phyloP scores from a whole-genome alignment of 1,284 basidiomycete genomes.

The Boletus holoroseus region DNA sequence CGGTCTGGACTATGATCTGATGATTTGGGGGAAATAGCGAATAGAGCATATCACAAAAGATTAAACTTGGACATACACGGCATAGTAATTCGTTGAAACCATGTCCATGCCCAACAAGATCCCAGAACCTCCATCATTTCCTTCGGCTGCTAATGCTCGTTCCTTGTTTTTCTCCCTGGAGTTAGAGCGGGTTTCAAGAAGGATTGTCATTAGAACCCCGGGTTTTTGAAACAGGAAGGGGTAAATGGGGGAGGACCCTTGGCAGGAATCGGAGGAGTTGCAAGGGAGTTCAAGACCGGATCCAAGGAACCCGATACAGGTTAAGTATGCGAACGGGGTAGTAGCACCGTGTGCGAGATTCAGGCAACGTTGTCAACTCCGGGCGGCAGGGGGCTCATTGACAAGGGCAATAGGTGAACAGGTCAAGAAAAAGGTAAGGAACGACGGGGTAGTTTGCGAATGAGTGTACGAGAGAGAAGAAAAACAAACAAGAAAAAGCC shows the following conservation, averaged over 20 bases:
- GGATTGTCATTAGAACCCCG: slow-evolving; percentile 13
- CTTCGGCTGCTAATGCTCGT: slow-evolving; percentile 28
- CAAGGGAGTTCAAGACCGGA: neutral
- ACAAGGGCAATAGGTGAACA: slow-evolving; percentile 1
- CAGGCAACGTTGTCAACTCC: slow-evolving; percentile 11
- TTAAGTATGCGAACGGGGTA: slow-evolving; percentile 7
- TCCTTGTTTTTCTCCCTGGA: slow-evolving; percentile 16
- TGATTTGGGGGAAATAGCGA: neutral
- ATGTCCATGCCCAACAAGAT: slow-evolving; percentile 49
- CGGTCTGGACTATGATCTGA: neutral
- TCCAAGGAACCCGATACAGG: neutral
- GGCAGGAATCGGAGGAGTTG: neutral
- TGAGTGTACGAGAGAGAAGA: slow-evolving; percentile 1
- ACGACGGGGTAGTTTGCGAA: slow-evolving; percentile 1
- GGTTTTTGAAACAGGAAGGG: neutral
- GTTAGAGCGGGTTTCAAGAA: slow-evolving; percentile 2
- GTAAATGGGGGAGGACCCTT: neutral
- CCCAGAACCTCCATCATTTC: slow-evolving; percentile 41
- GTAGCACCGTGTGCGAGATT: slow-evolving; percentile 22
- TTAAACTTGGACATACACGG: slow-evolving; percentile 43
- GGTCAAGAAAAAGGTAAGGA: neutral
- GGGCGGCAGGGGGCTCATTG: slow-evolving; percentile 14
- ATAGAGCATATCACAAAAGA: neutral
- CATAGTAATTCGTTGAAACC: slow-evolving; percentile 44
- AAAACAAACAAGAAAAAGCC: neutral